phyloP scores from a whole-genome alignment of 768 basidiomycete species.

The Agaricus subrufescens region DNA sequence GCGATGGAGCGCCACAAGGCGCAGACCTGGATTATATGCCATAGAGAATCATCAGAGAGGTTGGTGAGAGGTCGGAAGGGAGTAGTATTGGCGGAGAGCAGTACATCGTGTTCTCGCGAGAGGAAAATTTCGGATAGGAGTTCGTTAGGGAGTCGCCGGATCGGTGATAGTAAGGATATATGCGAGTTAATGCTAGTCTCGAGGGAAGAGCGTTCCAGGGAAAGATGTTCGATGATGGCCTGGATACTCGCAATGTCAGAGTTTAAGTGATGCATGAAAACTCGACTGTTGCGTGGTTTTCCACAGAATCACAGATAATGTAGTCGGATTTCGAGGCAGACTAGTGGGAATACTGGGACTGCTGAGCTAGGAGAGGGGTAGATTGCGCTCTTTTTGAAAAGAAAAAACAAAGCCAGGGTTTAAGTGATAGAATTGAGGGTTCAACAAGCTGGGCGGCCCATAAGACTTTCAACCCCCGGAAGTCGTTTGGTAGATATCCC shows the following conservation, averaged over 20 bases:
- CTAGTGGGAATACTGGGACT: not conserved
- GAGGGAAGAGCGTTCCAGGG: not conserved
- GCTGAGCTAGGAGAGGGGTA: not conserved
- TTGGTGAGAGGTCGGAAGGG: not conserved
- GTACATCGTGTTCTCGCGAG: not conserved
- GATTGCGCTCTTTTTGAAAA: not conserved
- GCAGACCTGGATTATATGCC: conserved; percentile 10
- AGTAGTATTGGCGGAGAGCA: not conserved
- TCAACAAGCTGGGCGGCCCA: not conserved
- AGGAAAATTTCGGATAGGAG: conserved; percentile 4
- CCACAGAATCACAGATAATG: not conserved
- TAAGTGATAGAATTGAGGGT: not conserved
- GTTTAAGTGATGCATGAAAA: not conserved
- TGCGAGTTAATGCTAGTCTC: not conserved
- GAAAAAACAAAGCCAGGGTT: not conserved
- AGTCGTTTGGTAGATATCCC: not conserved
- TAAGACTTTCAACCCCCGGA: not conserved
- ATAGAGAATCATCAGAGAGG: conserved; percentile 3
- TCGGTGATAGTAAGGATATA: not conserved
- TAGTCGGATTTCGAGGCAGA: not conserved
- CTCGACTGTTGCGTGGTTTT: not conserved
- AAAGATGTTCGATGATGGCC: not conserved
- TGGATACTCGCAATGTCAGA: conserved; percentile 1
- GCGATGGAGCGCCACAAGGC: conserved; percentile 11
- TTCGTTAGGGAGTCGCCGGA: conserved; percentile 1